phyloP scores from a whole-genome alignment of 768 basidiomycete genomes.

The Cystobasidium onofrii region DNA sequence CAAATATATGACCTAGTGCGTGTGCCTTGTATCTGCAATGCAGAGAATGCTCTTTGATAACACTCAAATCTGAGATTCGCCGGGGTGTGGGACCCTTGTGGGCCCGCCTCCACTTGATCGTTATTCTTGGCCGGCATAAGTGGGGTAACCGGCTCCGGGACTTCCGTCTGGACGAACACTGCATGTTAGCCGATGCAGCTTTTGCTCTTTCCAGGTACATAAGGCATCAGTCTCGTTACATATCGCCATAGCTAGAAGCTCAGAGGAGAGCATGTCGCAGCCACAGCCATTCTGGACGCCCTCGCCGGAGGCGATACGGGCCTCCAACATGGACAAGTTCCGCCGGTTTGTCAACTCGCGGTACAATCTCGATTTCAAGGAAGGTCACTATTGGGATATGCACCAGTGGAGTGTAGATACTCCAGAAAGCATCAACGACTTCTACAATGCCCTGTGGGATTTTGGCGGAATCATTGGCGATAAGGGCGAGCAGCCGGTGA shows the following conservation, averaged over 20 bases:
- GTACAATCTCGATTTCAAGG: constrained; percentile 16
- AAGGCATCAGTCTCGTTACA: no score
- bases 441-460: constrained; percentile 37
- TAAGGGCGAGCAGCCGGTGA: constrained; percentile 12
- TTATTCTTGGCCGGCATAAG: no score
- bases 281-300: constrained; percentile 16
- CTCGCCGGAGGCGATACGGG: neutral
- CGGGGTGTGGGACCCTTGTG: no score
- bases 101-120: no score
- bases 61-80: no score
- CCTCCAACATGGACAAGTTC: constrained; percentile 26
- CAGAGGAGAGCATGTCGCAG: neutral
- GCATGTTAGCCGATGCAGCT: neutral
- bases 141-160: no score
- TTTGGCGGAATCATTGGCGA: constrained; percentile 37
- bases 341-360: constrained; percentile 34
- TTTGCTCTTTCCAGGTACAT: neutral
- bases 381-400: constrained; percentile 35
- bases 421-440: constrained; percentile 31
- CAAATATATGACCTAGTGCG: no score
- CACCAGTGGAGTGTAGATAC: constrained; percentile 32
- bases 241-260: no score
- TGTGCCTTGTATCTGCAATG: no score
- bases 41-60: neutral
- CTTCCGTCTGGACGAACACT: no score